Evolutionary conservation across 1,284 basidiomycete species (phyloP).

Genomic region (Farysia itapuensis): DNA sequence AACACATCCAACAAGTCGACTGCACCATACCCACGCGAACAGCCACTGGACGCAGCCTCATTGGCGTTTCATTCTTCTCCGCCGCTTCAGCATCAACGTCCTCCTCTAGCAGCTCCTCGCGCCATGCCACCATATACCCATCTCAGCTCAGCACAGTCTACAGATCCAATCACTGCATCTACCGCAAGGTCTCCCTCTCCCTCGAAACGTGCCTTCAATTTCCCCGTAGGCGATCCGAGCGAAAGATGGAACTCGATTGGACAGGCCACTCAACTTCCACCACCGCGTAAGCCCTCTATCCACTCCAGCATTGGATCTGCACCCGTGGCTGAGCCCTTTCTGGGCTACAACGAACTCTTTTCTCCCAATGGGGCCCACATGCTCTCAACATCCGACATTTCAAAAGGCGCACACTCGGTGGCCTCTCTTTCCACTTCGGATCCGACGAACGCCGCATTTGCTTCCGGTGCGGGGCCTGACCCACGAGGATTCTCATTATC

Average conservation of each 20-base stretch:
- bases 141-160: conserved; percentile 41
- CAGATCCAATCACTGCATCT: conserved; percentile 4
- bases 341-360: conserved; percentile 49
- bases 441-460: conserved; percentile 28
- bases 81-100: conserved; percentile 6
- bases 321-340: conserved; percentile 32
- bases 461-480: conserved; percentile 10
- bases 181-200: conserved; percentile 45
- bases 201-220: conserved; percentile 39
- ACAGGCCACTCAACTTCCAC: conserved; percentile 11
- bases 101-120: conserved; percentile 27
- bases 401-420: conserved; percentile 14
- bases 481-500: conserved; percentile 19
- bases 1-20: no score
- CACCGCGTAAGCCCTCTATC: conserved; percentile 21
- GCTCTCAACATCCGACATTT: conserved; percentile 14
- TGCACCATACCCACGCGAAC: no score
- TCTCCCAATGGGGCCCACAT: conserved; percentile 20
- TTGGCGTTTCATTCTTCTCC: no score
- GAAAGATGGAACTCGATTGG: conserved; percentile 50
- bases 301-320: conserved; percentile 14
- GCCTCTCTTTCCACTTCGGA: conserved; percentile 32
- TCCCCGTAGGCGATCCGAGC: conserved; percentile 38
- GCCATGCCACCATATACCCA: conserved; percentile 43
- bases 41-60: no score